These are phyloP conservation scores for Juglanconis oblonga DNA, from an alignment of 2,329 filamentous ascomycete species.

Conservation along the genomic window DNA sequence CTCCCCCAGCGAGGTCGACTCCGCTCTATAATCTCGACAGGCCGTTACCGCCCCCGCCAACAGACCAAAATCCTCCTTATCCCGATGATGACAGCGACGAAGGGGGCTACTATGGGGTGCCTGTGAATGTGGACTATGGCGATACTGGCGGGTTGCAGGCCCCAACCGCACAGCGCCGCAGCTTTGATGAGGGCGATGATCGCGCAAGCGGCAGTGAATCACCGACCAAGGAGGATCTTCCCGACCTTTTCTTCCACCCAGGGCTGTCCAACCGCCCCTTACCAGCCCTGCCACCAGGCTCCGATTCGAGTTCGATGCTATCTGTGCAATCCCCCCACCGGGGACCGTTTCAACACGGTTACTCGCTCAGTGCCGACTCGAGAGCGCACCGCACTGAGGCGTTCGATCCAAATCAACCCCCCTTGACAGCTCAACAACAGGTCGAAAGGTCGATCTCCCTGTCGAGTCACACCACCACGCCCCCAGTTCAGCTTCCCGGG, in stretches of 20 bases:
- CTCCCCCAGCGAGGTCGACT: constrained; percentile 34
- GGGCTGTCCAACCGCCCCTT: constrained; percentile 66
- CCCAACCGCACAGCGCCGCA: constrained; percentile 70
- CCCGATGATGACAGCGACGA: constrained; percentile 43
- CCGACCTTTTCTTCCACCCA: constrained; percentile 92
- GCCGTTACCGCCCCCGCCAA: constrained; percentile 30
- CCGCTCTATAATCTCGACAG: constrained; percentile 14
- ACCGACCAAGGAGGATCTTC: constrained; percentile 69
- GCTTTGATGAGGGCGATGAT: constrained; percentile 93
- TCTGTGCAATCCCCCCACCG: constrained; percentile 43
- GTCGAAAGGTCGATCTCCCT: constrained; percentile 77
- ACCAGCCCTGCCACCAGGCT: constrained; percentile 60
- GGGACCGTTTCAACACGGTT: constrained; percentile 46
- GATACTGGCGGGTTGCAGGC: constrained; percentile 87
- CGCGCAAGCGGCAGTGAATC: constrained; percentile 62
- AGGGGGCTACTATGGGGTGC: constrained; percentile 11
- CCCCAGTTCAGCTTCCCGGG: constrained; percentile 75
- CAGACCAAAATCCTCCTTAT: constrained; percentile 32
- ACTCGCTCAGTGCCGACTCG: constrained; percentile 48
- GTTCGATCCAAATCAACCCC: constrained; percentile 44
- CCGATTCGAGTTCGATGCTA: constrained; percentile 56
- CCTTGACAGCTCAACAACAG: constrained; percentile 40
- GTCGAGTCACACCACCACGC: constrained; percentile 76
- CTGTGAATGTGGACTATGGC: constrained; percentile 76
- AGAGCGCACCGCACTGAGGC: constrained; percentile 37